Evolutionary conservation across 2,329 filamentous ascomycete genomes (phyloP), one percentile per base, ranked within the genome.

Genomic region (Alternaria brassicae): DNA sequence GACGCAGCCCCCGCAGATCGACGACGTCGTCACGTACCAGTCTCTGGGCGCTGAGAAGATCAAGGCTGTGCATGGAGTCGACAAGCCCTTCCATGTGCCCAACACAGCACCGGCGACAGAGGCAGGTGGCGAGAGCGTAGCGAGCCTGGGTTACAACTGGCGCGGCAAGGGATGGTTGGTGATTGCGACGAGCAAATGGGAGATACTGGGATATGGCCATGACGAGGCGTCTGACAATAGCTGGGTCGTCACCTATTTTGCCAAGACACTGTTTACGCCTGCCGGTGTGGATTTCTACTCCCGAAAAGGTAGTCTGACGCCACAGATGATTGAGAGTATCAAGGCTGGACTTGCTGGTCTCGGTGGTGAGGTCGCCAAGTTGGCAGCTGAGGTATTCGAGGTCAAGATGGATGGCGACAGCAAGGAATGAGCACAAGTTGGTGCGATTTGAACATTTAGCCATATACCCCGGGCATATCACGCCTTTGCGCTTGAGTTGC

Each of bases 241-340:
- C 32, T 96, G 91, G 91, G 87, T 86, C 1, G 91, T 96, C 13
- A 96, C 91, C 4, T 94, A 89, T 83, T 96, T 96, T 77, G 88
- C 89, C 63, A 89, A 91, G 71, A 96, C 91, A 23, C 67, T 93
- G 42, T 96, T 96, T 68, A 95, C 92, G 6, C 89, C 90, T 63
- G 91, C 92, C 56, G 92, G 92, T 0, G 71, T 96, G 28, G 92
- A 96, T 78, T 78, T 96, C 9, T 95, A 94, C 76, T 88, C 86
- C 44, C 83, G 90, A 67, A 81, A 84, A 15, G 83, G 79, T 51
- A 84, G 83, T 62, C 64, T 92, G 63, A 84, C 82, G 54, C 79
- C 84, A 56, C 83, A 81, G 72, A 86, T 87, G 53, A 82, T 88
- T 37, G 79, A 77, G 49, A 81, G 74, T 25, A 86, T 94, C 60